Conservation (phyloP, 106 monocot species). For the Allium cepa region DNA sequence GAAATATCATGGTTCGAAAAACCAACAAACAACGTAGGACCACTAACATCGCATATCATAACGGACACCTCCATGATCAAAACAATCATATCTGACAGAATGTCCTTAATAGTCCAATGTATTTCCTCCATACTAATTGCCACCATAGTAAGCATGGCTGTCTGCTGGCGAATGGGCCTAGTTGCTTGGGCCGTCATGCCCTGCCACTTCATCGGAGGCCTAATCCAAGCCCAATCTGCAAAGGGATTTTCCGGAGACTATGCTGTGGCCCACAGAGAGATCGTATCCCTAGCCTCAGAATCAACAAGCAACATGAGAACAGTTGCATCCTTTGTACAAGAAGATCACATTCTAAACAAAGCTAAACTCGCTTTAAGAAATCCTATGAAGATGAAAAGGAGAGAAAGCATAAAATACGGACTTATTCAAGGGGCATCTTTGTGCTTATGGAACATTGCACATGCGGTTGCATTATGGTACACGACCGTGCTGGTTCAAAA, state of each 20-base stretch:
- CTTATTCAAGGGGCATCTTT: conserved; percentile 36
- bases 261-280: conserved; percentile 18
- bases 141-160: conserved; percentile 32
- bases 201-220: conserved; percentile 45
- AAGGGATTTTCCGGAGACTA: conserved; percentile 36
- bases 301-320: conserved; percentile 41
- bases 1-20: conserved; percentile 51
- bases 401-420: conserved; percentile 36
- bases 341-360: conserved; percentile 34
- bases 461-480: conserved; percentile 46
- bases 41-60: conserved; percentile 27
- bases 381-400: conserved; percentile 23
- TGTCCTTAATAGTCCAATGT: conserved; percentile 47
- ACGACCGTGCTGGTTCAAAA: conserved; percentile 34
- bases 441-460: conserved; percentile 43
- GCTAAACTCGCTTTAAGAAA: conserved; percentile 19
- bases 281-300: conserved; percentile 32
- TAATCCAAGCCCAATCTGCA: conserved; percentile 43
- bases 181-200: conserved; percentile 52
- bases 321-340: conserved; percentile 35
- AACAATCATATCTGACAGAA: conserved; percentile 40
- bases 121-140: conserved; percentile 45
- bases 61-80: conserved; percentile 39
- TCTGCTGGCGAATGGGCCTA: conserved; percentile 40
- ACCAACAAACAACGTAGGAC: conserved; percentile 30